Base-by-base conservation (phyloP, 768 basidiomycete genomes). In the Serendipita sp. region DNA sequence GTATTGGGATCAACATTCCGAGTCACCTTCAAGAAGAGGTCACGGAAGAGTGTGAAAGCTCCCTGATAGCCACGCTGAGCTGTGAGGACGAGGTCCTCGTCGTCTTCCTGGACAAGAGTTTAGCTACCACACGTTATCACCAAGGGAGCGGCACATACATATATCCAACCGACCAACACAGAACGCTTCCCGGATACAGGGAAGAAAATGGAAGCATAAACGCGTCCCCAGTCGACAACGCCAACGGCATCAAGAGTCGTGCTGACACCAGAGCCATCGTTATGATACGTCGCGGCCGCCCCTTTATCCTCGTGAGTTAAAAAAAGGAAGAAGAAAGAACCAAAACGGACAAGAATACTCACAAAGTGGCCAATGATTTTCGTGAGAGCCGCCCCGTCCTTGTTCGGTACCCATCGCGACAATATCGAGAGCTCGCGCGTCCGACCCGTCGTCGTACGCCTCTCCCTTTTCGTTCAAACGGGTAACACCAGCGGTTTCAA, bases 1-100 rank as follows among this genome's bases (percentile, higher is more conserved):
- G 66, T 56, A 16, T 30, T 23, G 5, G 68, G 66, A 44, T 68
- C 66, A 38, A 68, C 66, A 36, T 67, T 67, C 15, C 58, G 66
- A 13, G 52, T 66, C 16, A 54, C 47, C 34, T 66, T 65, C 36
- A 68, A 32, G 66, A 64, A 69, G 7, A 70, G 64, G 46, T 70
- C 69, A 51, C 69, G 68, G 67, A 67, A 69, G 28, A 69, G 63
- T 3, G 68, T 70, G 58, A 68, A 67, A 11, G 69, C 67, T 3
- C 68, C 56, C n/a, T 60, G 56, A 35, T 60, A 60, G 56, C 56
- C 69, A 41, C 46, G 30, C 44, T 68, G 69, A 18, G 46, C 65
- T 0, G 67, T 65, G n/a, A 70, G 64, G 8, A 44, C 68, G n/a
- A 66, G n/a, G 5, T 52, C 48, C 35, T 60, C 66, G 38, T 70